phyloP scores from a whole-genome alignment of 352 stramenopile species.

The Bremia lactucae region DNA sequence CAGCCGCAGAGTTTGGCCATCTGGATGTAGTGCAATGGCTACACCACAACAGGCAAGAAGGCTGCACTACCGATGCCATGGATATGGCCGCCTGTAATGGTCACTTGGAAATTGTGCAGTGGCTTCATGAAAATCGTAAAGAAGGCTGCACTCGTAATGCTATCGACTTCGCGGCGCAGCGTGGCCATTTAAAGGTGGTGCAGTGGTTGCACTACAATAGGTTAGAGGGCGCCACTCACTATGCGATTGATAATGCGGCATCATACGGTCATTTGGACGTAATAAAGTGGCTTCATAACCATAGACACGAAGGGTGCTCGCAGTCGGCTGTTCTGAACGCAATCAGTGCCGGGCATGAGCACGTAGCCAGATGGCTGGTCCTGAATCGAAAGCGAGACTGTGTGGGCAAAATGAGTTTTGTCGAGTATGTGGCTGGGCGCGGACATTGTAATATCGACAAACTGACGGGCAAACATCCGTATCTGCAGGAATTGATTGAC shows the following conservation, averaged over 20 bases:
- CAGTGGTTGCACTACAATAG: slow-evolving; percentile 48
- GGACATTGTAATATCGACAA: slow-evolving; percentile 21
- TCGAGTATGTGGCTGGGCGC: slow-evolving; percentile 25
- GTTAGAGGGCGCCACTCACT: slow-evolving; percentile 37
- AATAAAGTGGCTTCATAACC: slow-evolving; percentile 38
- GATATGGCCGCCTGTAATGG: slow-evolving; percentile 51
- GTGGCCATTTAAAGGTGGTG: slow-evolving; percentile 47
- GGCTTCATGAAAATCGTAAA: slow-evolving; percentile 40
- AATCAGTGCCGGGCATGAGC: slow-evolving; percentile 33
- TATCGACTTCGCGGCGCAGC: slow-evolving; percentile 55
- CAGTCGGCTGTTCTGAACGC: slow-evolving; percentile 59
- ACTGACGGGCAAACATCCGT: slow-evolving; percentile 26
- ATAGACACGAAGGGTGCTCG: slow-evolving; percentile 57
- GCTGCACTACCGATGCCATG: slow-evolving; percentile 60
- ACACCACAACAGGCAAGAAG: slow-evolving; percentile 30
- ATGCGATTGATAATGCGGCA: slow-evolving; percentile 50
- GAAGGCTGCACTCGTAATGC: slow-evolving; percentile 50
- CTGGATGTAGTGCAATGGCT: slow-evolving; percentile 48
- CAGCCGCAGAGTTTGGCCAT: slow-evolving; percentile 52
- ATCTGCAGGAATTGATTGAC: slow-evolving; percentile 18
- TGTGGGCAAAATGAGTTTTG: slow-evolving; percentile 21
- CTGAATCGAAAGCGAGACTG: slow-evolving; percentile 31
- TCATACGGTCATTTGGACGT: slow-evolving; percentile 33
- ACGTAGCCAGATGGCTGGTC: slow-evolving; percentile 51
- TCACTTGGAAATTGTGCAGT: slow-evolving; percentile 42